Percentiles rank a stretch among this genome's conserved stretches.
These are phyloP conservation scores for Lachnellula suecica DNA, from an alignment of 2,329 filamentous ascomycete genomes.

Conservation along the genomic window DNA sequence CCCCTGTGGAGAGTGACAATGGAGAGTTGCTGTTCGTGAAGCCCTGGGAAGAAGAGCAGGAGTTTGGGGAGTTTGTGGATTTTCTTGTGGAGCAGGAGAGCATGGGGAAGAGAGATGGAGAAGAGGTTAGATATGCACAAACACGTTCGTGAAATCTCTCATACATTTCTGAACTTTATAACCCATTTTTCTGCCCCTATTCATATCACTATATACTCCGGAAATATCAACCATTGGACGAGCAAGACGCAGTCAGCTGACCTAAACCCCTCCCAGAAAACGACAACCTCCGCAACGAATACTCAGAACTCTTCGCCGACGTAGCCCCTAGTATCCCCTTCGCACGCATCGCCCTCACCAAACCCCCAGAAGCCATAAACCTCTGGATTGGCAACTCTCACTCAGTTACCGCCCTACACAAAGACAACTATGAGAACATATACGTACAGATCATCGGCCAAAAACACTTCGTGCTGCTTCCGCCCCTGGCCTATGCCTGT, in stretches of 20 bases:
- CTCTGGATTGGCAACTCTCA: slow-evolving; percentile 77
- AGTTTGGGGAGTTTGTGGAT: slow-evolving; percentile 61
- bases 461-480: slow-evolving; percentile 75
- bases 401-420: slow-evolving; percentile 72
- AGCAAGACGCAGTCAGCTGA: too few relatives aligned
- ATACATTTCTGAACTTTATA: too few relatives aligned
- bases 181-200: too few relatives aligned
- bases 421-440: slow-evolving; percentile 83
- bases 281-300: slow-evolving; percentile 77
- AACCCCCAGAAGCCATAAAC: slow-evolving; percentile 72
- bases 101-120: slow-evolving; percentile 31
- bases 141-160: slow-evolving; percentile 55
- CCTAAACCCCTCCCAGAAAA: slow-evolving; percentile 64
- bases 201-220: too few relatives aligned
- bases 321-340: slow-evolving; percentile 67
- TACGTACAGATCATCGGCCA: slow-evolving; percentile 73
- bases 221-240: too few relatives aligned
- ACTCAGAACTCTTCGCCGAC: slow-evolving; percentile 59
- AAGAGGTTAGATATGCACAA: slow-evolving; percentile 73
- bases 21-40: slow-evolving; percentile 61
- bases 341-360: slow-evolving; percentile 67
- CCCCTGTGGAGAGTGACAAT: slow-evolving; percentile 43
- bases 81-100: slow-evolving; percentile 59
- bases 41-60: slow-evolving; percentile 65
- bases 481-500: slow-evolving; percentile 68